These are phyloP conservation scores for Lecanoromycetidae sp. DNA, from an alignment of 2,329 filamentous ascomycete genomes.

Conservation along the genomic window DNA sequence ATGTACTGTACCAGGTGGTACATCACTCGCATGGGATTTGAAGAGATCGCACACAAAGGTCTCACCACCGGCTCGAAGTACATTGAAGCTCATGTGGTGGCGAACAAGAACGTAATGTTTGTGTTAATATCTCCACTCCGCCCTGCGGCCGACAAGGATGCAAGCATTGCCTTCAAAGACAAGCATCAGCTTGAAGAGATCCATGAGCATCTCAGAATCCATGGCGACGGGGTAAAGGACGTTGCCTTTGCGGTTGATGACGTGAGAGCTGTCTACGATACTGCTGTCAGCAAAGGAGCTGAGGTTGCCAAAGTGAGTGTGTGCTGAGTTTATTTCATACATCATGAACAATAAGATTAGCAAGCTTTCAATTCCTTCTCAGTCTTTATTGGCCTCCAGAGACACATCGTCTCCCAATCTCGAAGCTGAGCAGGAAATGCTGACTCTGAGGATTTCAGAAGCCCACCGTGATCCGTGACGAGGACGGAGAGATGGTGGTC, in stretches of 20 bases:
- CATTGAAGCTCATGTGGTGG: slow-evolving; percentile 72
- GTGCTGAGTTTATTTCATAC: too few species aligned
- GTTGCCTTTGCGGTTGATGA: slow-evolving; percentile 91
- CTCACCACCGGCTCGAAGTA: slow-evolving; percentile 77
- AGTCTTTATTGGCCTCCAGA: too few species aligned
- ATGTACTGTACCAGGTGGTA: too few species aligned
- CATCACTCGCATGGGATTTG: slow-evolving; percentile 75
- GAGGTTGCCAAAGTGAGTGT: too few species aligned
- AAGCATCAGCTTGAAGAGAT: slow-evolving; percentile 57
- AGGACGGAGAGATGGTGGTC: slow-evolving; percentile 54
- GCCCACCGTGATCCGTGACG: slow-evolving; percentile 44
- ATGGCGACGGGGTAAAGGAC: slow-evolving; percentile 90
- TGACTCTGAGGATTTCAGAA: slow-evolving; percentile 50
- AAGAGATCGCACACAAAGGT: slow-evolving; percentile 68
- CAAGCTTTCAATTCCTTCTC: too few species aligned
- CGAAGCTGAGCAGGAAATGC: too few species aligned
- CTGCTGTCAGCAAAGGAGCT: slow-evolving; percentile 56
- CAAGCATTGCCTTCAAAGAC: slow-evolving; percentile 51
- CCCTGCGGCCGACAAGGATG: slow-evolving; percentile 41
- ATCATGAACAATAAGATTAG: too few species aligned
- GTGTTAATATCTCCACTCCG: slow-evolving; percentile 74
- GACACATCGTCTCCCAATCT: too few species aligned
- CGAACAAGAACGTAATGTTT: slow-evolving; percentile 65
- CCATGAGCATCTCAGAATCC: slow-evolving; percentile 68
- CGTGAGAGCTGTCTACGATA: slow-evolving; percentile 64